Evolutionary conservation across 164 flowering plant genomes (phyloP).

Genomic region (Annona squamosa): DNA sequence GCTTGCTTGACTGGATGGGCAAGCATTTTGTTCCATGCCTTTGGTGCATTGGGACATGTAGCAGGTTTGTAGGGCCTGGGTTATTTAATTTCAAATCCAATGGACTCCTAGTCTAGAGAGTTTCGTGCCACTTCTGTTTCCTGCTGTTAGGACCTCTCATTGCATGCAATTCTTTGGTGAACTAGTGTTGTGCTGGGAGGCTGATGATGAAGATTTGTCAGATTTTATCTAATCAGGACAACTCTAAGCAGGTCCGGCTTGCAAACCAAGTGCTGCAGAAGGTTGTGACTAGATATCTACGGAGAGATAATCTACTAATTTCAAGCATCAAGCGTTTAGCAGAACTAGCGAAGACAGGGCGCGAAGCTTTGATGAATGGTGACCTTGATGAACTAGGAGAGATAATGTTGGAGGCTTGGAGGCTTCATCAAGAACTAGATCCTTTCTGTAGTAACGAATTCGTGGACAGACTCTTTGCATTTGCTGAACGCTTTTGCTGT

Average conservation of each 20-base stretch:
- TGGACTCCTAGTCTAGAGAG: no score
- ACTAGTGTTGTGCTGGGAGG: not conserved
- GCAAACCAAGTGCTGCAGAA: slow-evolving; percentile 90
- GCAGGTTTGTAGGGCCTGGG: not conserved
- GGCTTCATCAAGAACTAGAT: slow-evolving; percentile 94
- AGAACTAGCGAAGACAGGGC: slow-evolving; percentile 84
- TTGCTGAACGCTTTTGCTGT: slow-evolving; percentile 63
- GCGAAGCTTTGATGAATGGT: slow-evolving; percentile 87
- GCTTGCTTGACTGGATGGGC: not conserved
- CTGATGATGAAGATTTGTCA: not conserved
- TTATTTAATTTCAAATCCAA: not conserved
- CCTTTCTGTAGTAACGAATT: slow-evolving; percentile 84
- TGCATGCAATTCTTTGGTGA: not conserved
- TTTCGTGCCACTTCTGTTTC: no score
- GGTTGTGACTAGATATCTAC: slow-evolving; percentile 85
- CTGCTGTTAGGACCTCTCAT: not conserved
- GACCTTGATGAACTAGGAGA: slow-evolving; percentile 78
- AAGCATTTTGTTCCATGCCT: not conserved
- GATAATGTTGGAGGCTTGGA: slow-evolving; percentile 94
- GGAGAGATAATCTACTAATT: slow-evolving; percentile 76
- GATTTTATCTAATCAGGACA: not conserved
- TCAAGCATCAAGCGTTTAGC: slow-evolving; percentile 91
- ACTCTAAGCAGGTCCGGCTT: slow-evolving; percentile 63
- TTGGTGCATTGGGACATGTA: no score
- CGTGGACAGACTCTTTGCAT: slow-evolving; percentile 75